Evolutionary conservation across 2,329 filamentous ascomycete species (phyloP).

Genomic region (Pseudogymnoascus sp.): DNA sequence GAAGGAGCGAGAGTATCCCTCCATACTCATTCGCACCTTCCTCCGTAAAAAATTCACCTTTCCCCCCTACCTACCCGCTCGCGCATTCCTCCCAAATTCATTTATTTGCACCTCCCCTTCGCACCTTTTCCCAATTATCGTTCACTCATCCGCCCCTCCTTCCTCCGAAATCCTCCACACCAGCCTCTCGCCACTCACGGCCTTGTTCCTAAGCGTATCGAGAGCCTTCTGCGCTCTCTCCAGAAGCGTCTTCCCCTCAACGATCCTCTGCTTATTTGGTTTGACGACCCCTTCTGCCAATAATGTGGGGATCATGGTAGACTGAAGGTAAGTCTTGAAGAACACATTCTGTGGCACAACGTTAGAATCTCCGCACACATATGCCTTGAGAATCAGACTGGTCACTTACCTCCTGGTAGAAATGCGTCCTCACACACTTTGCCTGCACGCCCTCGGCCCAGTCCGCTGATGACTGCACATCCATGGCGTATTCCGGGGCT

Average conservation of each 20-base stretch:
- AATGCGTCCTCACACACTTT: slow-evolving; percentile 49
- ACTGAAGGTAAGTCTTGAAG: slow-evolving; percentile 35
- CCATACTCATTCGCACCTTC: not conserved
- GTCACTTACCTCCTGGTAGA: slow-evolving; percentile 40
- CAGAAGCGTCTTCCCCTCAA: slow-evolving; percentile 35
- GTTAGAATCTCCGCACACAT: slow-evolving; percentile 9
- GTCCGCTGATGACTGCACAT: slow-evolving; percentile 34
- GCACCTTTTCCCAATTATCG: not conserved
- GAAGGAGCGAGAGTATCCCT: not conserved
- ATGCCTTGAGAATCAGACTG: not conserved
- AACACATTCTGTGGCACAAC: slow-evolving; percentile 43
- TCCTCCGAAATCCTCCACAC: slow-evolving; percentile 26
- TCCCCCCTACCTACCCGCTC: too few relatives aligned
- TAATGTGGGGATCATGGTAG: slow-evolving; percentile 23
- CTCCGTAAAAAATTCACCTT: not conserved
- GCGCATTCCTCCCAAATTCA: not conserved
- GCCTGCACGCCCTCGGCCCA: slow-evolving; percentile 48
- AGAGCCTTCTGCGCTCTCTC: slow-evolving; percentile 34
- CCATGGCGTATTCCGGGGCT: slow-evolving; percentile 48
- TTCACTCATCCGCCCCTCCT: not conserved
- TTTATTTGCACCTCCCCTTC: not conserved
- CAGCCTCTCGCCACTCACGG: slow-evolving; percentile 38
- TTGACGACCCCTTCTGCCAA: slow-evolving; percentile 33
- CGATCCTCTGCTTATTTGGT: slow-evolving; percentile 35
- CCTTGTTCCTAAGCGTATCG: slow-evolving; percentile 36